Percentiles rank a stretch among this genome's conserved stretches.
These are phyloP conservation scores for Citrus maxima DNA, from an alignment of 345 rosid genomes.

Conservation along the genomic window DNA sequence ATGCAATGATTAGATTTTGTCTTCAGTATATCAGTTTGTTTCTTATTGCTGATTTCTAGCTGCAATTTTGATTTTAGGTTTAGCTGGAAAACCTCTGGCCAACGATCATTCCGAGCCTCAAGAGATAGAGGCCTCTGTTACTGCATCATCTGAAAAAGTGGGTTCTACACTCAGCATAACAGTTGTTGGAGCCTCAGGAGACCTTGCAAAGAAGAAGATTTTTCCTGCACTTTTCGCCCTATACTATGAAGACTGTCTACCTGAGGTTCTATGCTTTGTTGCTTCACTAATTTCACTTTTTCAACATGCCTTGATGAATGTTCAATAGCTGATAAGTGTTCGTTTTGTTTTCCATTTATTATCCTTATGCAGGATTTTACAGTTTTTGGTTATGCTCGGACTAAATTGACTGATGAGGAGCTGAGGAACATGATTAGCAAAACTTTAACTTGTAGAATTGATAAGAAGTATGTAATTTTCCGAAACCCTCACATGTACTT, in stretches of 20 bases:
- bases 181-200: conserved; percentile 94
- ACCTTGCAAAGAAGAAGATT: conserved; percentile 89
- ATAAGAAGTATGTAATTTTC: conserved; percentile 48
- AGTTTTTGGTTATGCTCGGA: conserved; percentile 82
- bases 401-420: conserved; percentile 53
- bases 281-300: neutral
- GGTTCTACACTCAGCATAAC: conserved; percentile 71
- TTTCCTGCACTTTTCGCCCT: conserved; percentile 94
- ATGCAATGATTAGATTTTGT: too few relatives aligned
- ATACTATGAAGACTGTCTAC: conserved; percentile 77
- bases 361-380: conserved; percentile 46
- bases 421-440: conserved; percentile 69
- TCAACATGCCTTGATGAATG: neutral
- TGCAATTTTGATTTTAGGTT: conserved; percentile 24
- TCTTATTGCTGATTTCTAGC: too few relatives aligned
- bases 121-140: conserved; percentile 21
- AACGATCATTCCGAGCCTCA: conserved; percentile 22
- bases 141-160: conserved; percentile 23
- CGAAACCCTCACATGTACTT: neutral
- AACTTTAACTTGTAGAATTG: conserved; percentile 84
- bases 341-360: neutral
- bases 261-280: conserved; percentile 38
- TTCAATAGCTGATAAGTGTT: conserved; percentile 6
- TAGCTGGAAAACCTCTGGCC: conserved; percentile 40
- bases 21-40: too few relatives aligned